Base-by-base conservation (phyloP, 2,329 filamentous ascomycete genomes). In the Knufia petricola region DNA sequence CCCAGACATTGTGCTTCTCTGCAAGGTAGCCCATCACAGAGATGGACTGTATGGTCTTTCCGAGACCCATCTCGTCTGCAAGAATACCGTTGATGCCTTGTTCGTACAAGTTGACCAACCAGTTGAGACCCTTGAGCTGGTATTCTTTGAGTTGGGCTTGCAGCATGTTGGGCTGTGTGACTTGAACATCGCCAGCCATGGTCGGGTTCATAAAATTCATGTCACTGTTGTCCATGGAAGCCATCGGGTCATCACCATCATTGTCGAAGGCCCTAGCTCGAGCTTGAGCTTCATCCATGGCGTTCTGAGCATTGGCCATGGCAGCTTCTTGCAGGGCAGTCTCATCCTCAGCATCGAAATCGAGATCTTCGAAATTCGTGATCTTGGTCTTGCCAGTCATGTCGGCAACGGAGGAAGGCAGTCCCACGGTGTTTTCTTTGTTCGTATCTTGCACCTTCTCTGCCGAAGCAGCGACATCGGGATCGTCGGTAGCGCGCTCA, bases 121-220 rank as follows among this genome's bases (percentile, higher is more conserved):
- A 98, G 64, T 96, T 98, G 65, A 98, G 85, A 69, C 92, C 92
- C 73, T 98, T 98, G 64, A 98, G 74, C 71, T 98, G 92, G 69
- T 98, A 98, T 66, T 98, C 92, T 66, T 98, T 98, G 62, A 98
- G 80, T 64, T 94, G 87, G 45, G 89, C 87, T 55, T 86, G 89
- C 61, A 98, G 79, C 69, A 96, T 81, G 68, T 88, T 94, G 7
- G 92, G 92, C 64, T 98, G 92, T 54, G 89, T 83, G 49, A 98
- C 87, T 61, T 95, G 86, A 57, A 95, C 87, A 59, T 92, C 89
- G 59, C 90, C 90, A 59, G 98, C 76, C 61, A 90, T 92, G 3
- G 89, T 92, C 0, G 92, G 92, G 64, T 98, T 96, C 70, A 98
- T 92, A 74, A 98, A 98, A 70, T 98, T 98, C 85, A 98, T 87